Base-by-base conservation (phyloP, 768 basidiomycete species). In the Podaxis sp. region DNA sequence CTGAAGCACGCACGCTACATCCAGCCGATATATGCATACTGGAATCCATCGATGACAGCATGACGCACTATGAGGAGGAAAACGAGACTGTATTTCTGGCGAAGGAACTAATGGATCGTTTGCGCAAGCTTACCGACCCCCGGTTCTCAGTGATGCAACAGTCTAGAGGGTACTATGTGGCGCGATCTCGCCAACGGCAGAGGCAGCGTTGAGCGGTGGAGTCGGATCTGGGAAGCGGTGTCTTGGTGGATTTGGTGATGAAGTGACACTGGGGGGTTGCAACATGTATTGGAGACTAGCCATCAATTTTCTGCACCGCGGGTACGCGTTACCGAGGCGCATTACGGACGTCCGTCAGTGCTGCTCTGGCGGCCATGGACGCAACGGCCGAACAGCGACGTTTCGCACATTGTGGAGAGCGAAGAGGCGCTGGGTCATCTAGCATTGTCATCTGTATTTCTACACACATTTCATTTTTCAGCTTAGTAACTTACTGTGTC, bases 81-180 rank as follows among this genome's bases (percentile, higher is more conserved):
- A 84, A 73, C 52, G 86, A 80, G 60, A 84, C 81, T 3, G 85
- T 87, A 12, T 87, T 86, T 65, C 75, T 88, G 24, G 84, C 86
- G 8, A 82, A 79, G 59, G 77, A 84, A 56, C 72, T 80, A 12
- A 78, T 82, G 76, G 78, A 77, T 53, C 76, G 75, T 2, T 71
- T 83, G 66, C 74, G 79, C 62, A 75, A 73, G 66, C 68, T 80
- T 63, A 78, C 76, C 36, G 73, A 74, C 64, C 69, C 71, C 30
- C 69, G 72, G 26, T 65, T 67, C 60, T 56, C 63, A 56, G 62
- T 60, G 57, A 50, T 68, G 41, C 69, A 69, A 60, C 66, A 65
- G 13, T 56, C 66, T 6, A 46, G 44, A 38, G 69, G 71, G 58
- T 67, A 68, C 51, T 57, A 62, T 46, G 38, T 44, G 20, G 22